Percentiles rank a stretch among this genome's conserved stretches.
These are phyloP conservation scores for Cryomyces minteri DNA, from an alignment of 495 filamentous ascomycete species.

Conservation along the genomic window DNA sequence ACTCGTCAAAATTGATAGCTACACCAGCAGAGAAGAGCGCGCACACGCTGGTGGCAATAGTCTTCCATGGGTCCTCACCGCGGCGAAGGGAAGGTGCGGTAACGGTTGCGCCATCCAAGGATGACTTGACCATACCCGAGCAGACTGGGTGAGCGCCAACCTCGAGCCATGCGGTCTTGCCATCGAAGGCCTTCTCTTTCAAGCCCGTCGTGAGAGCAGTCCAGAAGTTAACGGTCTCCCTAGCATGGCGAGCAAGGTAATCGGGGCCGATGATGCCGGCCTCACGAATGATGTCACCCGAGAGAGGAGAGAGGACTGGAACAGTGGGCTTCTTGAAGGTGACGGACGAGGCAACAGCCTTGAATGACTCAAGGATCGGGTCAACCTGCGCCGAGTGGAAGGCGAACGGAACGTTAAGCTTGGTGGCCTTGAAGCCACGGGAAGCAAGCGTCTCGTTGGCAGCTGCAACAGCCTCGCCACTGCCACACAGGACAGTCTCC, in stretches of 20 bases:
- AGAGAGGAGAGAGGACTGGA: constrained; percentile 23
- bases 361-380: constrained; percentile 28
- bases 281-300: constrained; percentile 23
- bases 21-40: constrained; percentile 22
- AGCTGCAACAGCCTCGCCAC: constrained; percentile 14
- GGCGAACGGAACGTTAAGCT: constrained; percentile 30
- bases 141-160: constrained; percentile 25
- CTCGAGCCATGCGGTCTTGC: constrained; percentile 26
- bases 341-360: constrained; percentile 18
- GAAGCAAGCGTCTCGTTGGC: constrained; percentile 17
- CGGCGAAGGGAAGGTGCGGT: constrained; percentile 25
- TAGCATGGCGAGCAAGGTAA: constrained; percentile 24
- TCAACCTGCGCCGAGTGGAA: constrained; percentile 37
- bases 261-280: constrained; percentile 22
- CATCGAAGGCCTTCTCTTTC: constrained; percentile 21
- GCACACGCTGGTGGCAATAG: constrained; percentile 22
- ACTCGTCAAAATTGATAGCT: constrained; percentile 28
- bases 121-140: constrained; percentile 24
- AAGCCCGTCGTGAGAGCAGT: constrained; percentile 19
- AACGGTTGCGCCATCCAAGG: constrained; percentile 17
- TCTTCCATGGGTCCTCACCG: constrained; percentile 29
- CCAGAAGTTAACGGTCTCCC: constrained; percentile 27
- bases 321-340: constrained; percentile 23
- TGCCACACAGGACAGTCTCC: constrained; percentile 27
- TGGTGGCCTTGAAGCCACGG: constrained; percentile 32